These are phyloP conservation scores for Scedosporium minutisporum DNA, from an alignment of 2,329 filamentous ascomycete species.

Conservation along the genomic window DNA sequence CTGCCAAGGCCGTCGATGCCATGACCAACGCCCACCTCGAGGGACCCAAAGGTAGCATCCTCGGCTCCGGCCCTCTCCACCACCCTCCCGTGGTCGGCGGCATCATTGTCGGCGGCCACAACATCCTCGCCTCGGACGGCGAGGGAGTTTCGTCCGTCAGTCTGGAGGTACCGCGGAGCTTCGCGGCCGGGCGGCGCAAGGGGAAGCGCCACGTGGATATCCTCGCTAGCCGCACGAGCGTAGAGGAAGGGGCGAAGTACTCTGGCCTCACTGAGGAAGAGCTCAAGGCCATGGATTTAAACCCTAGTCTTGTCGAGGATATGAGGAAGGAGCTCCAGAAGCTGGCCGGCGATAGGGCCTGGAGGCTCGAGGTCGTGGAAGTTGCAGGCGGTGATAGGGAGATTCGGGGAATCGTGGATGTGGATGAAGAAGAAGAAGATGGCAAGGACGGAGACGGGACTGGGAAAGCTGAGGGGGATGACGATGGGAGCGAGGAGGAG, in stretches of 20 bases:
- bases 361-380: conserved; percentile 75
- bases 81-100: conserved; percentile 35
- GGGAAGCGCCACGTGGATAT: neutral
- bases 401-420: conserved; percentile 61
- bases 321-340: conserved; percentile 59
- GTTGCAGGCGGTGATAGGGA: conserved; percentile 47
- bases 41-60: conserved; percentile 2
- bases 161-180: conserved; percentile 34
- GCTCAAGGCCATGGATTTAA: conserved; percentile 57
- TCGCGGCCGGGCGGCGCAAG: conserved; percentile 10
- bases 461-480: neutral
- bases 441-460: neutral
- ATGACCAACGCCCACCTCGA: conserved; percentile 2
- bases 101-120: conserved; percentile 41
- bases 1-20: conserved; percentile 12
- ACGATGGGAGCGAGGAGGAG: neutral
- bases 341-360: conserved; percentile 60
- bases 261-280: conserved; percentile 55
- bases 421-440: conserved; percentile 30
- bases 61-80: neutral
- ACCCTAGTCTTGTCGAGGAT: conserved; percentile 57
- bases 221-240: conserved; percentile 16
- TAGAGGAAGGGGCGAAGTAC: conserved; percentile 52
- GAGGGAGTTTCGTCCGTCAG: conserved; percentile 36
- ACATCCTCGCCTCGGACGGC: conserved; percentile 33